phyloP scores from a whole-genome alignment of 2,329 filamentous ascomycete species.

The Neopestalotiopsis sp. region DNA sequence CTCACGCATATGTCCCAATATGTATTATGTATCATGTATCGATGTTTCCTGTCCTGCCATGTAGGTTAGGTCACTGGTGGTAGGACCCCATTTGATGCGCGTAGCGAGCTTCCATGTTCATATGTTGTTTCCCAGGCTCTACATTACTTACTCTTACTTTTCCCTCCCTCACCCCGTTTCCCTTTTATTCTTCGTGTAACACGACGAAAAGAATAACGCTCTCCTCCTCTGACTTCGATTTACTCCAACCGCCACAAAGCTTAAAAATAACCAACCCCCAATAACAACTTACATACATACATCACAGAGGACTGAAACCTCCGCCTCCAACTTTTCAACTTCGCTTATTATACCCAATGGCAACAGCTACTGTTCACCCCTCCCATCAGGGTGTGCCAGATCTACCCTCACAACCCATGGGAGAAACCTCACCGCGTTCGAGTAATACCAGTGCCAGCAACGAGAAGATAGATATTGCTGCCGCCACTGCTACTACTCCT shows the following conservation, averaged over 20 bases:
- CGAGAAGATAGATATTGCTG: slow-evolving; percentile 18
- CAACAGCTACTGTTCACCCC: slow-evolving; percentile 9
- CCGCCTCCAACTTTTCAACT: not conserved
- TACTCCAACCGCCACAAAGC: not conserved
- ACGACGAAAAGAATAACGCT: not conserved
- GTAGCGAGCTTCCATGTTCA: not conserved
- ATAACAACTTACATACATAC: not conserved
- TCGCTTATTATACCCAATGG: not conserved
- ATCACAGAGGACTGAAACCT: not conserved
- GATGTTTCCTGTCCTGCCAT: not conserved
- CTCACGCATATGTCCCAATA: not conserved
- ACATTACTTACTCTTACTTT: not conserved
- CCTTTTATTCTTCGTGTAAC: not conserved
- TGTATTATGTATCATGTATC: not conserved
- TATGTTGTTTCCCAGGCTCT: not conserved
- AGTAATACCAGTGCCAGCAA: slow-evolving; percentile 23
- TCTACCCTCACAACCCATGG: slow-evolving; percentile 6
- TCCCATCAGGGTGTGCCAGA: slow-evolving; percentile 12
- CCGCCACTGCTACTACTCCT: slow-evolving; percentile 23
- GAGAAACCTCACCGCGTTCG: slow-evolving; percentile 19
- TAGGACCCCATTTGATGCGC: too few relatives aligned
- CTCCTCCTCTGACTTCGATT: not conserved
- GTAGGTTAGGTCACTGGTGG: not conserved
- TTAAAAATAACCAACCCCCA: not conserved
- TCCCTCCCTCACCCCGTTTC: not conserved